Base-by-base conservation (phyloP, 1,284 basidiomycete genomes). In the Ustilago nuda region DNA sequence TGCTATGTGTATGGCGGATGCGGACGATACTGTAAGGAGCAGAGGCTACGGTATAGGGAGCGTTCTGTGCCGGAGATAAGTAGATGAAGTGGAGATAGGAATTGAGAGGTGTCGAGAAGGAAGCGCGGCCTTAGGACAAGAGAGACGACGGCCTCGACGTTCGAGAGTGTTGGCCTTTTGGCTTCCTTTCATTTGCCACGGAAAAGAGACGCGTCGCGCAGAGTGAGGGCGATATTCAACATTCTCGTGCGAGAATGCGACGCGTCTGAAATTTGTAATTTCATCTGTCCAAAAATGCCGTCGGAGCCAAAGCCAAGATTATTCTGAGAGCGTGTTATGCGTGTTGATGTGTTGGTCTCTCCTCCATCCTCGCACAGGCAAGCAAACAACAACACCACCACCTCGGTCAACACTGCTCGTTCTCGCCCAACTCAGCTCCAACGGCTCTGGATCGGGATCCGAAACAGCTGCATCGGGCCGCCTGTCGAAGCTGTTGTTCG, bases 331-430 rank as follows among this genome's bases (percentile, higher is more conserved):
- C 23, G 23, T 27, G 23, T 27, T 27, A 27, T 27, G 23, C 3
- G 37, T 56, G 37, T 56, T 56, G 36, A 11, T 43, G 56, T 57
- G 56, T 57, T 57, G 56, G 56, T 57, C 56, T 57, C 41, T 30
- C 30, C 27, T 6, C 13, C 27, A 7, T 5, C 11, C n/a, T 30
- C 48, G n/a, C 4, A 30, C 8, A 30, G 30, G n/a, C 13, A 50
- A 12, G 13, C 19, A 9, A 41, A 41, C 39, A 41, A 15, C 43
- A 41, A 41, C 43, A 15, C n/a, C 43, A 45, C 7, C 17, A 45
- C 43, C 9, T 45, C n/a, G 23, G 23, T 23, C 23, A 23, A 23
- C 23, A 23, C 23, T 23, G 2, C 23, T 27, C 23, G 23, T 3
- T 27, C 4, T 39, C 37, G 37, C 9, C 37, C 2, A 11, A 3